Evolutionary conservation across 345 rosid genomes (phyloP).

Genomic region (Arabidopsis suecica): DNA sequence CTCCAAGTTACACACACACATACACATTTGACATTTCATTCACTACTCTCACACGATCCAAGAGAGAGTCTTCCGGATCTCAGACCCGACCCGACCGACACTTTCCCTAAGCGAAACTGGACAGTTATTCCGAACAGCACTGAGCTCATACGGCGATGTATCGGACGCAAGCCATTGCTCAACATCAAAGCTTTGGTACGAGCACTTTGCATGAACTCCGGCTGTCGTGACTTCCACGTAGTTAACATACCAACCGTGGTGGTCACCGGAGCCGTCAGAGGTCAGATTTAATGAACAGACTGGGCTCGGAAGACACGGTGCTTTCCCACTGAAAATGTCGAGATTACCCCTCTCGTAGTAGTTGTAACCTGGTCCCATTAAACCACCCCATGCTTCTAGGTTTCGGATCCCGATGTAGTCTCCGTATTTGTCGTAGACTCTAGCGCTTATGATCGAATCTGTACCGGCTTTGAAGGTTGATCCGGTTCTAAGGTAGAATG

Average conservation of each 20-base stretch:
- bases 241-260: conserved; percentile 90
- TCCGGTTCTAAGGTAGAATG: conserved; percentile 74
- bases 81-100: conserved; percentile 37
- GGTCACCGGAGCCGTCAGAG: conserved; percentile 75
- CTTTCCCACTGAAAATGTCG: conserved; percentile 84
- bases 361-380: conserved; percentile 74
- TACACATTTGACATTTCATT: background rate
- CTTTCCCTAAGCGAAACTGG: conserved; percentile 29
- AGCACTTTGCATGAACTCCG: conserved; percentile 62
- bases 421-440: conserved; percentile 59
- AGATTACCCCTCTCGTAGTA: conserved; percentile 92
- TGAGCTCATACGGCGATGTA: conserved; percentile 65
- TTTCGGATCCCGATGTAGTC: conserved; percentile 49
- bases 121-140: conserved; percentile 60
- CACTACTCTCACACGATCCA: conserved; percentile 42
- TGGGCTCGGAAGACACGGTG: conserved; percentile 57
- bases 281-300: conserved; percentile 75
- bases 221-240: conserved; percentile 78
- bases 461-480: conserved; percentile 84
- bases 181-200: conserved; percentile 61
- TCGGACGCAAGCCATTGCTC: conserved; percentile 94
- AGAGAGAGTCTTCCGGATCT: conserved; percentile 45
- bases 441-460: conserved; percentile 66
- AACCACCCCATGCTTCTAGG: conserved; percentile 81
- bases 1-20: conserved; percentile 2